Evolutionary conservation across 768 basidiomycete species (phyloP).

Genomic region (Gloeopeniophorella convolvens): DNA sequence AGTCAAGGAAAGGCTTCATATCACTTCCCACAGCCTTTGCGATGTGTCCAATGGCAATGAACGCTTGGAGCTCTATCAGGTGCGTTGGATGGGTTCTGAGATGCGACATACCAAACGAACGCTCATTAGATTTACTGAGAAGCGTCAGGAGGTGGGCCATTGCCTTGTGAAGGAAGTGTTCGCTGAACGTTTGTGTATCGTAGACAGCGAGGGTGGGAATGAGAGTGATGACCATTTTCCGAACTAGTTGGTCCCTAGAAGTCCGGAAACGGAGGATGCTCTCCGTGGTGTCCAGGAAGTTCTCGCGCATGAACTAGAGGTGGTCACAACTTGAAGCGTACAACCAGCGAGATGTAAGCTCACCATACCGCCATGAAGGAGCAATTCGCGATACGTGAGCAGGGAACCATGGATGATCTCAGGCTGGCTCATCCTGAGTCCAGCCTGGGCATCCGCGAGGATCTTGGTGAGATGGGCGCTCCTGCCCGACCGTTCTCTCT

Average conservation of each 20-base stretch:
- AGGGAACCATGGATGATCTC: constrained; percentile 92
- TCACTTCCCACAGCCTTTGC: constrained; percentile 87
- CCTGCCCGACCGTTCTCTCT: constrained; percentile 60
- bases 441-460: constrained; percentile 80
- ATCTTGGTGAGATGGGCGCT: constrained; percentile 71
- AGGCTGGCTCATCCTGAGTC: constrained; percentile 71
- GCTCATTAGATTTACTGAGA: constrained; percentile 82
- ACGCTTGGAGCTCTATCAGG: constrained; percentile 47
- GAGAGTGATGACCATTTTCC: constrained; percentile 91
- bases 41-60: constrained; percentile 94
- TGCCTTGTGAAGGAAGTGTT: constrained; percentile 85
- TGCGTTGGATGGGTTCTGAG: neutral
- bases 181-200: constrained; percentile 87
- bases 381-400: constrained; percentile 83
- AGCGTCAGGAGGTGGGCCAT: constrained; percentile 90
- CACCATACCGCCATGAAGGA: constrained; percentile 93
- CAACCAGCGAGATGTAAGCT: constrained; percentile 25
- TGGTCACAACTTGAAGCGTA: neutral
- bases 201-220: constrained; percentile 94
- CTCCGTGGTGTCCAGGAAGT: constrained; percentile 81
- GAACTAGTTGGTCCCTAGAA: constrained; percentile 80
- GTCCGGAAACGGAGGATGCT: constrained; percentile 84
- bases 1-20: constrained; percentile 93
- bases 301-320: constrained; percentile 78
- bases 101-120: constrained; percentile 66